Evolutionary conservation across 108 stramenopile species (phyloP), one percentile per base, ranked within the genome.

Genomic region (Nitzschia sp.): DNA sequence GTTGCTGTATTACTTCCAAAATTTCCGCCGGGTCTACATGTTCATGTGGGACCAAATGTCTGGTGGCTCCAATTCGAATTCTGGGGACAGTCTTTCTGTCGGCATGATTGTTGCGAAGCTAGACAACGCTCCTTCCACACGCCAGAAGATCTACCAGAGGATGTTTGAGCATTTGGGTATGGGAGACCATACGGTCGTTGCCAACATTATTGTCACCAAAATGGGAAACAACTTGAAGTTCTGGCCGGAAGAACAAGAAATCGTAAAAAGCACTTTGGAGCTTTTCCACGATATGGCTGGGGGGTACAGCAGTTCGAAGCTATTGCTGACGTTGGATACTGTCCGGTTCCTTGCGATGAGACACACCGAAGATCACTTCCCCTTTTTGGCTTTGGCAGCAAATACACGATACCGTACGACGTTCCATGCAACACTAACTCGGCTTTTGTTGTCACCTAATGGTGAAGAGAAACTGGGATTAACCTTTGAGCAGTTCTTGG

Each of bases 201-300:
- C 94, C 50, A 95, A 95, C 76, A 82, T 96, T 2, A 93, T 98
- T 63, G 93, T 97, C 38, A 97, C 91, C 41, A 97, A 98, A 81
- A 90, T 97, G 65, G 84, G 95, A 58, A 97, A 96, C 72, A 97
- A 97, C 76, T 86, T 99, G 52, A 97, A 97, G 79, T 96, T 82
- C 75, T 99, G 97, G 96, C 94, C 93, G 7, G 91, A 92, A 50
- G 85, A 94, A 14, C 69, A 93, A 53, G 94, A 95, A 24, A 85
- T 99, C 15, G 72, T 97, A 34, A 75, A 81, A 26, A 91, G 92
- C 43, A 97, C 98, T 7, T 74, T 99, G 42, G 92, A 94, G 24
- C 83, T 99, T 8, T 78, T 99, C 43, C 85, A 93, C 43, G 98
- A 97, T 72, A 96, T 99, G 95, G 93, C 96, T 3, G 82, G 87